Base-by-base conservation (phyloP, 352 stramenopile species). In the Globisporangium carolinianum region DNA sequence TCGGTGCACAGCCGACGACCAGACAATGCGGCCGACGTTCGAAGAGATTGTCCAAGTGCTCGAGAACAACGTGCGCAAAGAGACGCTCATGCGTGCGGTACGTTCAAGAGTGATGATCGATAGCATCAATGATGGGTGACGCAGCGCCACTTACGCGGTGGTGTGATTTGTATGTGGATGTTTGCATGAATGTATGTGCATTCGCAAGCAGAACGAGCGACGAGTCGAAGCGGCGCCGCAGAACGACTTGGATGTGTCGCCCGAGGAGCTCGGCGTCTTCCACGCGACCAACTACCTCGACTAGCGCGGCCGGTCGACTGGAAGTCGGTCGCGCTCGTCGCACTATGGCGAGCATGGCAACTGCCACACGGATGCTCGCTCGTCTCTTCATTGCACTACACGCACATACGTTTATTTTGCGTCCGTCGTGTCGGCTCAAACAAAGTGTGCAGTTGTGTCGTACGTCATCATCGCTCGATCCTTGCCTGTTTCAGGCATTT, bases 21-120 rank as follows among this genome's bases (percentile, higher is more conserved):
- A 90, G 62, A 77, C 71, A 10, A 48, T 68, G 51, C 83, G 86
- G 43, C 86, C 86, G 10, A 91, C 86, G 2, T 95, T 95, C 55
- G 74, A 95, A 58, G 83, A 91, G 53, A 95, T 95, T 49, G 80
- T 95, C 49, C 73, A 89, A 57, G 78, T 89, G 41, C 68, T 95
- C 17, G 86, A 95, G 61, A 93, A 88, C 66, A 72, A 90, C 53
- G 80, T 95, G 18, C 79, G 84, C 64, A 88, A 89, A 62, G 86
- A 95, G 65, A 89, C 84, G 11, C 68, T 93, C n/a, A 75, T 90
- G 62, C 75, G 79, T 39, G 73, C 83, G 69, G 85, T 91, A 75
- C 45, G 81, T 74, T n/a, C 54, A 53, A 41, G 43, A 60, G n/a
- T 61, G 14, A 24, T 4, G 43, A 11, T 55, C 10, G 2, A 57